Percentiles rank a stretch among this genome's conserved stretches.
Evolutionary conservation across 257 asterid genomes (phyloP).

Genomic region (Penstemon davidsonii): DNA sequence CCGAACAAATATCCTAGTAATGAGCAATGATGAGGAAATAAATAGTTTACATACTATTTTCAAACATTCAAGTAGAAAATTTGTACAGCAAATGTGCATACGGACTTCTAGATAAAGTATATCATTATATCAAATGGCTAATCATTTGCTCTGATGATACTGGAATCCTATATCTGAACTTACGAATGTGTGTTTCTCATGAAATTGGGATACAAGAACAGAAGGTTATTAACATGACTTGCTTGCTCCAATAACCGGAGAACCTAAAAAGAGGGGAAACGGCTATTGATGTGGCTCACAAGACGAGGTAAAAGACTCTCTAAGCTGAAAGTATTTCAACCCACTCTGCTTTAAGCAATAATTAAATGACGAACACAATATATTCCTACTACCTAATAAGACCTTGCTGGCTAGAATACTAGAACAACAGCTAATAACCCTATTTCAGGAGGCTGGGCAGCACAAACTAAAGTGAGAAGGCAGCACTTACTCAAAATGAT

Average conservation of each 20-base stretch:
- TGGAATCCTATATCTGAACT: not conserved
- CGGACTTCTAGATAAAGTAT: slow-evolving; percentile 10
- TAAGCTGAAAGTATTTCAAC: slow-evolving; percentile 3
- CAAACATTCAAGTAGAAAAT: not conserved
- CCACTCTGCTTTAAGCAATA: slow-evolving; percentile 7
- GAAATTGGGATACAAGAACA: not conserved
- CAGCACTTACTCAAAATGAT: slow-evolving; percentile 19
- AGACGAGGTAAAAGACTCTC: not conserved
- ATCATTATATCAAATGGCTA: not conserved
- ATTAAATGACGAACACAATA: not conserved
- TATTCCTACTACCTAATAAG: slow-evolving; percentile 1
- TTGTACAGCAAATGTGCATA: not conserved
- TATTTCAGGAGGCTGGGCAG: slow-evolving; percentile 7
- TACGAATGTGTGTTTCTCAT: not conserved
- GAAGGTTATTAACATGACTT: slow-evolving; percentile 1
- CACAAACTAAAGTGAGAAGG: slow-evolving; percentile 10
- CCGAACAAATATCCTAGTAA: slow-evolving; percentile 12
- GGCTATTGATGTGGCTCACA: not conserved
- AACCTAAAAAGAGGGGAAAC: not conserved
- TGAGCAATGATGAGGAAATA: not conserved
- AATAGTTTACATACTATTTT: too few relatives aligned
- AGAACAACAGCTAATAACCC: slow-evolving; percentile 14
- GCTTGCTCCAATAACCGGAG: not conserved
- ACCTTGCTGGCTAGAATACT: slow-evolving; percentile 1
- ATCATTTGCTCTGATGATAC: not conserved